Percentiles rank a stretch among this genome's conserved stretches.
Evolutionary conservation across 2,329 filamentous ascomycete species (phyloP).

Genomic region (Neoascochyta sp.): DNA sequence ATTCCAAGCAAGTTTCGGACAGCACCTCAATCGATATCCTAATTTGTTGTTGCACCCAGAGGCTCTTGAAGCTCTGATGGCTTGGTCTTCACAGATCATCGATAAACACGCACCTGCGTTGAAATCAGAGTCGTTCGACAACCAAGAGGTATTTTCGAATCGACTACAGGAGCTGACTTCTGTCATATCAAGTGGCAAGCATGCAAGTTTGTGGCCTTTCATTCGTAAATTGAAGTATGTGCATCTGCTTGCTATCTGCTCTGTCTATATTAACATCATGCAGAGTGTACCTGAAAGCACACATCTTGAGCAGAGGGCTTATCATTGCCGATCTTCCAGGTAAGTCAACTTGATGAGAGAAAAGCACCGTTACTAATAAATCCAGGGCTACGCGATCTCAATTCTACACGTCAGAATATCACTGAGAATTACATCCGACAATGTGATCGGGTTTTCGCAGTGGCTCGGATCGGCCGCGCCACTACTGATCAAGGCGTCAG

Average conservation of each 20-base stretch:
- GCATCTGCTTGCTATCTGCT: no score
- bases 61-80: no score
- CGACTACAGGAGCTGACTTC: slow-evolving; percentile 36
- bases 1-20: slow-evolving; percentile 15
- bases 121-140: slow-evolving; percentile 37
- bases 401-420: slow-evolving; percentile 43
- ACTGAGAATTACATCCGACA: slow-evolving; percentile 46
- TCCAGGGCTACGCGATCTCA: slow-evolving; percentile 49
- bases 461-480: slow-evolving; percentile 44
- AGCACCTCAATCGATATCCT: slow-evolving; percentile 6
- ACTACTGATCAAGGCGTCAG: slow-evolving; percentile 43
- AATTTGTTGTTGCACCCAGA: no score
- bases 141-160: slow-evolving; percentile 37
- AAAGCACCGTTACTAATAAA: no score
- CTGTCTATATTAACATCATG: no score
- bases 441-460: slow-evolving; percentile 49
- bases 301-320: slow-evolving; percentile 49
- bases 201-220: slow-evolving; percentile 48
- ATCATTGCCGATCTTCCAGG: slow-evolving; percentile 51
- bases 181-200: slow-evolving; percentile 5
- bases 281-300: slow-evolving; percentile 45
- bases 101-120: no score
- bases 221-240: slow-evolving; percentile 46
- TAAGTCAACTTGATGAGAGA: no score
- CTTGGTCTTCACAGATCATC: no score